These are phyloP conservation scores for Paracoccidioides brasiliensis DNA, from an alignment of 2,329 filamentous ascomycete genomes.

Conservation along the genomic window DNA sequence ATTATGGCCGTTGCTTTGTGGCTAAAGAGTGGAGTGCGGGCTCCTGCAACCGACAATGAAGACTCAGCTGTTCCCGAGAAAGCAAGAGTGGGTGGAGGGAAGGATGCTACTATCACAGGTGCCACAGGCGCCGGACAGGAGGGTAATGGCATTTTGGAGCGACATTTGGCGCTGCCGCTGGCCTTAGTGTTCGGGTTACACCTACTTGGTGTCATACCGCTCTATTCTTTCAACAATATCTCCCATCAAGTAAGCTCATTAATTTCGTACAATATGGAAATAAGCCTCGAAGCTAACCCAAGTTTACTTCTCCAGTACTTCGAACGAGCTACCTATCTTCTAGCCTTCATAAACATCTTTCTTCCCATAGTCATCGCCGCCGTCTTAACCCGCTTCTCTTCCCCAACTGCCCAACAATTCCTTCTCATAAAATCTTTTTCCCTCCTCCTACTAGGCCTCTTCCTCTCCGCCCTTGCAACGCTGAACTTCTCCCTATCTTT, in stretches of 20 bases:
- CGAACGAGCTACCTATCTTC: slow-evolving; percentile 44
- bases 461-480: slow-evolving; percentile 81
- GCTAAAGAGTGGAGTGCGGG: slow-evolving; percentile 59
- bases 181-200: slow-evolving; percentile 60
- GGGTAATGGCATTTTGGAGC: slow-evolving; percentile 22
- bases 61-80: slow-evolving; percentile 19
- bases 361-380: slow-evolving; percentile 47
- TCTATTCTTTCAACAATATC: slow-evolving; percentile 75
- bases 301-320: slow-evolving; percentile 38
- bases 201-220: slow-evolving; percentile 62
- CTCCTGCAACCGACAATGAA: slow-evolving; percentile 3
- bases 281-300: slow-evolving; percentile 7
- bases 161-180: slow-evolving; percentile 41
- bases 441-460: slow-evolving; percentile 81
- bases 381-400: slow-evolving; percentile 37
- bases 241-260: slow-evolving; percentile 46
- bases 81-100: slow-evolving; percentile 18
- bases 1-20: slow-evolving; percentile 93
- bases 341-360: slow-evolving; percentile 41
- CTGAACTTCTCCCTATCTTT: slow-evolving; percentile 90
- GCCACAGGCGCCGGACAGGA: slow-evolving; percentile 10
- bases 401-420: slow-evolving; percentile 54
- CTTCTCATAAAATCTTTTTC: slow-evolving; percentile 80
- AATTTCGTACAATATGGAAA: not conserved
- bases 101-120: slow-evolving; percentile 8